Conservation (phyloP, 495 filamentous ascomycete species). For the Daldinia concentrica region DNA sequence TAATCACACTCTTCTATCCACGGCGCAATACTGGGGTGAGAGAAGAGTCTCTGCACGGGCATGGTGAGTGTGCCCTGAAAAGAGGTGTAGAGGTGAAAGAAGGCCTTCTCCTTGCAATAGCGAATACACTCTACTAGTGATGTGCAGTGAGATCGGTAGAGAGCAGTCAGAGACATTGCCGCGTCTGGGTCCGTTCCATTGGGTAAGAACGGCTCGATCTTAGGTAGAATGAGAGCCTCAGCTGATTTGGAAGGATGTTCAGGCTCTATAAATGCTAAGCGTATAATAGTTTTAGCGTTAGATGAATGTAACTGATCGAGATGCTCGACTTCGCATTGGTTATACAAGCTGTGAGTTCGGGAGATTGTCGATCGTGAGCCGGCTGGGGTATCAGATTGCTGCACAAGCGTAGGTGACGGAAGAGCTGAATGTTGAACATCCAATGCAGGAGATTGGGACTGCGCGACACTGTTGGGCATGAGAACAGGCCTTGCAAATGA, state of each 20-base stretch:
- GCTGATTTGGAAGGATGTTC: slow-evolving; percentile 63
- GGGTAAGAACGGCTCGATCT: slow-evolving; percentile 79
- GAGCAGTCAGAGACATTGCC: slow-evolving; percentile 78
- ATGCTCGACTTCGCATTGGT: slow-evolving; percentile 57
- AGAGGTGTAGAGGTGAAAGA: slow-evolving; percentile 93
- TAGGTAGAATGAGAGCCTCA: slow-evolving; percentile 77
- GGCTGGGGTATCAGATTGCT: slow-evolving; percentile 41
- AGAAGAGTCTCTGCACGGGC: slow-evolving; percentile 94
- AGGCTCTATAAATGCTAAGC: slow-evolving; percentile 69
- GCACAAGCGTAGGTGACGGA: slow-evolving; percentile 65
- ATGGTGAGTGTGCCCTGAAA: slow-evolving; percentile 96
- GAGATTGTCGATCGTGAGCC: not conserved
- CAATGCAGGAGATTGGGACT: slow-evolving; percentile 36
- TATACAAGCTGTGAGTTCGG: slow-evolving; percentile 59
- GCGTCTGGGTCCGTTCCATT: slow-evolving; percentile 80
- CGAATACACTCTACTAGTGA: slow-evolving; percentile 94
- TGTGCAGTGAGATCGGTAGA: slow-evolving; percentile 94
- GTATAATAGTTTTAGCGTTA: slow-evolving; percentile 67
- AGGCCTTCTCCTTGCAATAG: slow-evolving; percentile 92
- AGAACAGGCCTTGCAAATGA: slow-evolving; percentile 29
- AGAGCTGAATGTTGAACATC: slow-evolving; percentile 71
- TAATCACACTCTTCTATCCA: slow-evolving; percentile 98
- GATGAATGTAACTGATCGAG: slow-evolving; percentile 58
- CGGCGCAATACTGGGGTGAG: slow-evolving; percentile 78
- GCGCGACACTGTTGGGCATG: slow-evolving; percentile 38